Conservation (phyloP, 495 filamentous ascomycete species). For the Trichodelitschia bisporula region DNA sequence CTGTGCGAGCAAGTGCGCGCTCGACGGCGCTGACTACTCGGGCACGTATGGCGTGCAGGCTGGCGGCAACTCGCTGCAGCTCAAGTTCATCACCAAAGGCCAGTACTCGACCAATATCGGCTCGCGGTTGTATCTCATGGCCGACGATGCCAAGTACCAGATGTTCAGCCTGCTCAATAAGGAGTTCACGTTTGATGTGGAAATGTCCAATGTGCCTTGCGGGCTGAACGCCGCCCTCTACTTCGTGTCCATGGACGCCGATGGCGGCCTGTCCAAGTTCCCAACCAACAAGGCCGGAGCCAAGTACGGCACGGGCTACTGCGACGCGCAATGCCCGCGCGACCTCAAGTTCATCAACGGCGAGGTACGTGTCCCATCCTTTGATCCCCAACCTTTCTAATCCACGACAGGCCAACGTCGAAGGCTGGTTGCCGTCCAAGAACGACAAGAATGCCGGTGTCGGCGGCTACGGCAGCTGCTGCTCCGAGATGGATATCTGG, state of each 20-base stretch:
- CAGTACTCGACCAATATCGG: conserved; percentile 14
- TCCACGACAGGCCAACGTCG: conserved; percentile 14
- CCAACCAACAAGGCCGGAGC: conserved; percentile 29
- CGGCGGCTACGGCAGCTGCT: conserved; percentile 13
- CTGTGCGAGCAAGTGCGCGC: conserved; percentile 16
- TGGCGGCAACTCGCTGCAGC: conserved; percentile 8
- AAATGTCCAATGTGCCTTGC: conserved; percentile 33
- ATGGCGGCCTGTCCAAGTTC: conserved; percentile 25
- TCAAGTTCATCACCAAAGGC: conserved; percentile 10
- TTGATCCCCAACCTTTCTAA: background rate
- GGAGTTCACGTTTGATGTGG: conserved; percentile 41
- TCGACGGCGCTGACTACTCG: conserved; percentile 17
- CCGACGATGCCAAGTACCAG: conserved; percentile 29
- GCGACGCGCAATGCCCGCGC: conserved; percentile 37
- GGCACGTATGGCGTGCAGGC: conserved; percentile 13
- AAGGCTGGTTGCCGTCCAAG: conserved; percentile 14
- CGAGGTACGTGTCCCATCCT: conserved; percentile 16
- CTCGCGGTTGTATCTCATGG: conserved; percentile 34
- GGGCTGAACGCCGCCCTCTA: conserved; percentile 47
- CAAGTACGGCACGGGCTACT: conserved; percentile 43
- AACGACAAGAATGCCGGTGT: conserved; percentile 1
- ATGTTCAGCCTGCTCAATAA: conserved; percentile 31
- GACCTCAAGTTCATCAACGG: conserved; percentile 27
- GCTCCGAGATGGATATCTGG: conserved; percentile 11
- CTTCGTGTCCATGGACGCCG: conserved; percentile 32